Base-by-base conservation (phyloP, 2,329 filamentous ascomycete genomes). In the Fusarium guadeloupense region DNA sequence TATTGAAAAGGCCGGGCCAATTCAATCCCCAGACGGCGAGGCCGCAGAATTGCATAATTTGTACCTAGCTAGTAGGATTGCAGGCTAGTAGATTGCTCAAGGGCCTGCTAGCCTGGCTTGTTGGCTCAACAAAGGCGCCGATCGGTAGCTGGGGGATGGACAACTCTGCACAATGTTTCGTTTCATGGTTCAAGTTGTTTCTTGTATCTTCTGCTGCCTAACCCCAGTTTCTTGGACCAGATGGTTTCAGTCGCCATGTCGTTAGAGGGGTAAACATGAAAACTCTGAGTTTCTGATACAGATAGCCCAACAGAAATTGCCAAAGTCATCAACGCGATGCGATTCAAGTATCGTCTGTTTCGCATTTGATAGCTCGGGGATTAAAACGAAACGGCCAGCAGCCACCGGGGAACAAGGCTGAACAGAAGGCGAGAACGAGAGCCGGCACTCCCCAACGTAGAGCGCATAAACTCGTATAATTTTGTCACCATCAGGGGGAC, bases 121-220 rank as follows among this genome's bases (percentile, higher is more conserved):
- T 60, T 68, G 47, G 52, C 57, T 51, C 45, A 45, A 59, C 51
- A 62, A 56, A 64, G 52, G 47, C 42, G 44, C 54, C 58, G 66
- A 66, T 69, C 62, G 43, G 48, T 56, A 54, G 53, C 58, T 64
- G 57, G 62, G 60, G 56, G 49, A 26, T 10, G 50, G 28, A 41
- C 17, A 63, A 44, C 45, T 51, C 42, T 54, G 30, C 40, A 42
- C 41, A 66, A 54, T 66, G 67, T 70, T 70, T 70, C 66, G 68
- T 70, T 70, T 69, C 62, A 56, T 56, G 64, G 61, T 63, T 69
- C 64, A 50, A n/a, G 52, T 62, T 55, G 63, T 67, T 70, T 69
- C 61, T 54, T 62, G 58, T 56, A 59, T 59, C 52, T 47, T 53
- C 46, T 39, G 45, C 21, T 50, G 30, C 20, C 42, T 17, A 23